Conservation (phyloP, 2,329 filamentous ascomycete genomes). For the Aspergillus ochraceoroseus region DNA sequence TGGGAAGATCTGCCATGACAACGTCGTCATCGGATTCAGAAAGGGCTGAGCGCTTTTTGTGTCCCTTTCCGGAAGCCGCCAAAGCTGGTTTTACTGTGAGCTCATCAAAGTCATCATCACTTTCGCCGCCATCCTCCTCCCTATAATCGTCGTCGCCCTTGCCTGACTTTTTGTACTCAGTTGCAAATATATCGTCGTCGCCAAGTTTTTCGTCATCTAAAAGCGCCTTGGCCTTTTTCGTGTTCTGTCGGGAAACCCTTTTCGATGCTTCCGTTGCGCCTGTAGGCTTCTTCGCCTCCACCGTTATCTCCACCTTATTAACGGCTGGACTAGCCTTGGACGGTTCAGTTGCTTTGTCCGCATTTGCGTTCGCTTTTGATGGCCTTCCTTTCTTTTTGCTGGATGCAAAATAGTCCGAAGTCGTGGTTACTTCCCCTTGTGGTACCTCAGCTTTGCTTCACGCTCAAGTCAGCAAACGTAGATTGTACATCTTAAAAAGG, state of each 20-base stretch:
- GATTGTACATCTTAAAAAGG: neutral
- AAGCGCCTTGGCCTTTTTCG: conserved; percentile 35
- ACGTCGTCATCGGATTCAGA: conserved; percentile 44
- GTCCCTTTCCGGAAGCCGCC: conserved; percentile 44
- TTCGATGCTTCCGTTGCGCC: conserved; percentile 42
- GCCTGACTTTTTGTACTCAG: conserved; percentile 60
- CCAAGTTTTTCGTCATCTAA: conserved; percentile 63
- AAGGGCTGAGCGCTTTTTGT: conserved; percentile 32
- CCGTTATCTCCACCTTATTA: conserved; percentile 12
- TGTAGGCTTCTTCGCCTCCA: conserved; percentile 42
- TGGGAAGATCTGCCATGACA: conserved; percentile 50
- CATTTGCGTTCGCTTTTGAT: conserved; percentile 27
- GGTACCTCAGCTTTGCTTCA: conserved; percentile 48
- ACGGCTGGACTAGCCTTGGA: conserved; percentile 11
- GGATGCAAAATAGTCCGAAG: conserved; percentile 59
- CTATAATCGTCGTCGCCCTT: conserved; percentile 66
- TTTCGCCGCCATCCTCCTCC: conserved; percentile 49
- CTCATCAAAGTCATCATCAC: conserved; percentile 62
- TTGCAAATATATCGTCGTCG: conserved; percentile 79
- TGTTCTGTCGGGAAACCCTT: conserved; percentile 12
- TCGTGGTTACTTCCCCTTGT: conserved; percentile 55
- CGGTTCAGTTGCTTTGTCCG: conserved; percentile 19
- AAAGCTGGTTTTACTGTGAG: conserved; percentile 57
- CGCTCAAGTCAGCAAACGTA: conserved; percentile 5
- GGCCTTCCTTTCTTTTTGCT: conserved; percentile 53